phyloP scores from a whole-genome alignment of 2,329 filamentous ascomycete species.

The Epichloe sylvatica region DNA sequence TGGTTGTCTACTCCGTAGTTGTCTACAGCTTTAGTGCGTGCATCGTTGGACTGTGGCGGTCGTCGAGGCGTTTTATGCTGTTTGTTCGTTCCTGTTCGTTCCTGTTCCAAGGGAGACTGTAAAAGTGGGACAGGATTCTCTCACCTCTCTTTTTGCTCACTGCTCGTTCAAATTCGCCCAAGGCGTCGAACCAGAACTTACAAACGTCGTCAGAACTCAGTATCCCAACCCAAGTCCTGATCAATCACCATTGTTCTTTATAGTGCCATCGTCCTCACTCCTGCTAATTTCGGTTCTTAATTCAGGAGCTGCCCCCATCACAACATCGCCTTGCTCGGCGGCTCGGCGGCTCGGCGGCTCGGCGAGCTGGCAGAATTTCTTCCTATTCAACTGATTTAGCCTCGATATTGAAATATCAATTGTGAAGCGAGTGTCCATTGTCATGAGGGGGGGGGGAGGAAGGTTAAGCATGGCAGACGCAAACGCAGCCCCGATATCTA shows the following conservation, averaged over 20 bases:
- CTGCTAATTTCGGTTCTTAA: not conserved
- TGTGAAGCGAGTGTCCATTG: conserved; percentile 2
- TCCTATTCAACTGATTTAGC: not conserved
- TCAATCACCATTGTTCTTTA: not conserved
- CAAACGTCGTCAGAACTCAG: no score
- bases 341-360: not conserved
- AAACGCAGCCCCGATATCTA: conserved; percentile 11
- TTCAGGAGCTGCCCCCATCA: not conserved
- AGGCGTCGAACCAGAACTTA: not conserved
- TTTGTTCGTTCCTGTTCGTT: not conserved
- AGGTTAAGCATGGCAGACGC: conserved; percentile 5
- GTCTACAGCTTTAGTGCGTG: not conserved
- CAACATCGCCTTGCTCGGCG: not conserved
- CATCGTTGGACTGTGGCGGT: not conserved
- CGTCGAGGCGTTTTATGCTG: not conserved
- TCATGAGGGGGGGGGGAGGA: conserved; percentile 4
- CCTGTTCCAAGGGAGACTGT: not conserved
- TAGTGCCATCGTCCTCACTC: not conserved
- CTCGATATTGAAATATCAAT: not conserved
- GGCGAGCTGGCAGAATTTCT: not conserved
- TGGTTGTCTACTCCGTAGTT: not conserved
- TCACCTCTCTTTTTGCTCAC: not conserved
- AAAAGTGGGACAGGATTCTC: not conserved
- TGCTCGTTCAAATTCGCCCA: not conserved
- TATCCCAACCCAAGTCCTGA: not conserved